Evolutionary conservation across 352 stramenopile species (phyloP).

Genomic region (Phytophthora europaea): DNA sequence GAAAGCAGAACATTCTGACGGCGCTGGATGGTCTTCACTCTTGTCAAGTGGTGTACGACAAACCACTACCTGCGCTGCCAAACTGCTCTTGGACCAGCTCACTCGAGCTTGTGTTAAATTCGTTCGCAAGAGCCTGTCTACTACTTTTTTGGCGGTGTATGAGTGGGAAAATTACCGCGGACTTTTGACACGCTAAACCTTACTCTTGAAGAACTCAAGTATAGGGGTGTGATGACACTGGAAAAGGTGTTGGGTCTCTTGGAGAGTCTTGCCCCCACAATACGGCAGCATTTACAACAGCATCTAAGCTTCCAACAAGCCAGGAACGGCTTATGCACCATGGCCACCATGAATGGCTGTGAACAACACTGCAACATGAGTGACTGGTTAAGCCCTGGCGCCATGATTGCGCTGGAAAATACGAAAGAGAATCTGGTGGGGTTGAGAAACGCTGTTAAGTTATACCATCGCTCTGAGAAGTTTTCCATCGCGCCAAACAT

Average conservation of each 20-base stretch:
- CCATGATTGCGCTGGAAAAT: constrained; percentile 6
- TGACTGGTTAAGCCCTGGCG: constrained; percentile 17
- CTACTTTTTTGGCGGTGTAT: constrained; percentile 16
- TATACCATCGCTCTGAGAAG: background rate
- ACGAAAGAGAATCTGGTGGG: constrained; percentile 20
- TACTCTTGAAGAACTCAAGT: constrained; percentile 1
- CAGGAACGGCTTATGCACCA: background rate
- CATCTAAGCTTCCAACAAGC: background rate
- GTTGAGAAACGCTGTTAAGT: constrained; percentile 5
- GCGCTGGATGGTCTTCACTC: background rate
- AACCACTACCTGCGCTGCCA: constrained; percentile 5
- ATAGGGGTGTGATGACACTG: background rate
- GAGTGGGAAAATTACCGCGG: constrained; percentile 5
- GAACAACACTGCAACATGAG: background rate
- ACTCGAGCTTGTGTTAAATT: background rate
- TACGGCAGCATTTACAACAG: background rate
- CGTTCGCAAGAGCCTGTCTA: constrained; percentile 14
- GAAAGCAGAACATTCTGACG: constrained; percentile 2
- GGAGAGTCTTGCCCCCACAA: background rate
- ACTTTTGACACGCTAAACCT: background rate
- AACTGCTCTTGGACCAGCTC: constrained; percentile 16
- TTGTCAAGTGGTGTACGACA: constrained; percentile 3
- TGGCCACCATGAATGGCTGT: constrained; percentile 8
- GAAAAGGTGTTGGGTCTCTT: background rate
- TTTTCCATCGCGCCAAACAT: background rate